These are phyloP conservation scores for Pythium phragmitis DNA, from an alignment of 352 stramenopile genomes.

Conservation along the genomic window DNA sequence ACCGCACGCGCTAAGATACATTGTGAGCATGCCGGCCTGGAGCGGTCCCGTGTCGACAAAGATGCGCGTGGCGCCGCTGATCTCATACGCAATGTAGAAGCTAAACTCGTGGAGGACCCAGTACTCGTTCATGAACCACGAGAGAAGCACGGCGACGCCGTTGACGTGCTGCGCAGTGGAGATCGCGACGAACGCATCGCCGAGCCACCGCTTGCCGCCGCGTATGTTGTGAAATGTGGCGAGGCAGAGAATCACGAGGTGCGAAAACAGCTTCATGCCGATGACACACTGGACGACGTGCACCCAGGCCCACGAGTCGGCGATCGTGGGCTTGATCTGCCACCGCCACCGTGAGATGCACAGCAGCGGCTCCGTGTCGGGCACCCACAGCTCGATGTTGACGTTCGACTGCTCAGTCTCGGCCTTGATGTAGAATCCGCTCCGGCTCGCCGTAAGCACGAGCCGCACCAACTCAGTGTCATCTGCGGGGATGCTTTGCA, in stretches of 20 bases:
- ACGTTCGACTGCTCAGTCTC: constrained; percentile 29
- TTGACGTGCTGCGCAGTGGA: constrained; percentile 28
- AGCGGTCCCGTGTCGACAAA: neutral
- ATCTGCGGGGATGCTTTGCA: neutral
- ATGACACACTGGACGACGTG: constrained; percentile 52
- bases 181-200: constrained; percentile 9
- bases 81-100: constrained; percentile 34
- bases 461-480: neutral
- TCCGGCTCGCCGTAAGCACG: constrained; percentile 8
- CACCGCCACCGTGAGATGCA: constrained; percentile 15
- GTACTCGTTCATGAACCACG: constrained; percentile 43
- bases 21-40: constrained; percentile 29
- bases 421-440: constrained; percentile 17
- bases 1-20: constrained; percentile 35
- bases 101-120: constrained; percentile 37
- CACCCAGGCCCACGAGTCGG: constrained; percentile 50
- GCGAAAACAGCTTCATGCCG: constrained; percentile 15
- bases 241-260: constrained; percentile 1
- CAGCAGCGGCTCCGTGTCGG: neutral
- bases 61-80: constrained; percentile 14
- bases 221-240: constrained; percentile 30
- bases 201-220: constrained; percentile 5
- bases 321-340: constrained; percentile 27
- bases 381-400: constrained; percentile 13
- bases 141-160: constrained; percentile 34